A percentile compares a stretch with the other conserved stretches of the same genome.
These are phyloP conservation scores for Populus tomentosa DNA, from an alignment of 441 rosid species.

Conservation along the genomic window DNA sequence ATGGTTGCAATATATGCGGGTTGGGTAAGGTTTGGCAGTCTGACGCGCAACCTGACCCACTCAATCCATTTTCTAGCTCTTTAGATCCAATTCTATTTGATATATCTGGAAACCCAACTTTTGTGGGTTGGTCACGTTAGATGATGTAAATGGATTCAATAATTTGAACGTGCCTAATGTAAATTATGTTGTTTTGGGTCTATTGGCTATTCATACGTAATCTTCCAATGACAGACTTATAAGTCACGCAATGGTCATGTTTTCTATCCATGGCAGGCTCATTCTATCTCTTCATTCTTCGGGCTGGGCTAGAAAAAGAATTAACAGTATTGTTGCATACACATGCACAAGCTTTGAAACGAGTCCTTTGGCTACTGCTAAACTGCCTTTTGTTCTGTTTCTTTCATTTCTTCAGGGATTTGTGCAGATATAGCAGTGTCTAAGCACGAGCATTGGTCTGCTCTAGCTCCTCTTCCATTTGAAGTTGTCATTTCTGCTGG, in stretches of 20 bases:
- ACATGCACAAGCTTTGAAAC: neutral
- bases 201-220: neutral
- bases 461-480: constrained; percentile 93
- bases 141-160: neutral
- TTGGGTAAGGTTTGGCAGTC: neutral
- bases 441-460: constrained; percentile 89
- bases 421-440: constrained; percentile 74
- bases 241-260: neutral
- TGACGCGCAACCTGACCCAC: neutral
- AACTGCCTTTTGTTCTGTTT: constrained; percentile 19
- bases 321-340: neutral
- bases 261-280: neutral
- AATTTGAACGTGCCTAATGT: neutral
- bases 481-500: constrained; percentile 95
- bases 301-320: neutral
- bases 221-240: too few species aligned
- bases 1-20: neutral
- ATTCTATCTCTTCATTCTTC: neutral
- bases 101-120: neutral
- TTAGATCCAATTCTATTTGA: neutral
- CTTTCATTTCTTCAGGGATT: constrained; percentile 45
- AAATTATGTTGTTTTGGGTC: neutral
- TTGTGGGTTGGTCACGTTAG: neutral
- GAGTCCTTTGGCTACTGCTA: constrained; percentile 6
- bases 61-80: neutral